Conservation (phyloP, 2,329 filamentous ascomycete genomes). For the Thielaviopsis populi region DNA sequence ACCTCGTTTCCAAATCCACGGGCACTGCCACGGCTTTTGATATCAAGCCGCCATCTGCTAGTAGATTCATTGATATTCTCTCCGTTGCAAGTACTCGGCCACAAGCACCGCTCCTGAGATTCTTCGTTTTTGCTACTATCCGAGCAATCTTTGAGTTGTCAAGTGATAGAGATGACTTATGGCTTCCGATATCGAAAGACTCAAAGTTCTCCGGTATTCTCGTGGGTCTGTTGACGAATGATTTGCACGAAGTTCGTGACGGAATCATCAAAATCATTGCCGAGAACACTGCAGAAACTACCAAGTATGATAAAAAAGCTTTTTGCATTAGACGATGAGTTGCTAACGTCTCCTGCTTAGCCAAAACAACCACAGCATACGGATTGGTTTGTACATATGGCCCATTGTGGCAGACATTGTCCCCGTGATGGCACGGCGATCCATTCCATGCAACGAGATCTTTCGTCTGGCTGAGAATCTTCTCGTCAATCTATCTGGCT, state of each 20-base stretch:
- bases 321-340: background rate
- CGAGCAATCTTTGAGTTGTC: background rate
- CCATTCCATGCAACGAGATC: conserved; percentile 24
- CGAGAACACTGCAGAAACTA: background rate
- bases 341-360: background rate
- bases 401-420: conserved; percentile 25
- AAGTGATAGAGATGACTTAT: background rate
- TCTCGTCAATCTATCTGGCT: background rate
- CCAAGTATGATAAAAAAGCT: background rate
- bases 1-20: background rate
- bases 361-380: conserved; percentile 12
- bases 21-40: background rate
- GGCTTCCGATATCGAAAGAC: conserved; percentile 1
- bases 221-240: conserved; percentile 17
- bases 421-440: conserved; percentile 22
- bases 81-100: background rate
- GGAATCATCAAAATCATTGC: conserved; percentile 26
- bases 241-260: conserved; percentile 23
- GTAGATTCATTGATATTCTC: background rate
- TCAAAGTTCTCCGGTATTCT: background rate
- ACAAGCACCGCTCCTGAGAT: background rate
- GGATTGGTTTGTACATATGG: conserved; percentile 23
- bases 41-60: background rate
- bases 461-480: background rate
- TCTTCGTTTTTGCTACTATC: background rate